Base-by-base conservation (phyloP, 2,329 filamentous ascomycete species). In the Dactylellina haptotyla region DNA sequence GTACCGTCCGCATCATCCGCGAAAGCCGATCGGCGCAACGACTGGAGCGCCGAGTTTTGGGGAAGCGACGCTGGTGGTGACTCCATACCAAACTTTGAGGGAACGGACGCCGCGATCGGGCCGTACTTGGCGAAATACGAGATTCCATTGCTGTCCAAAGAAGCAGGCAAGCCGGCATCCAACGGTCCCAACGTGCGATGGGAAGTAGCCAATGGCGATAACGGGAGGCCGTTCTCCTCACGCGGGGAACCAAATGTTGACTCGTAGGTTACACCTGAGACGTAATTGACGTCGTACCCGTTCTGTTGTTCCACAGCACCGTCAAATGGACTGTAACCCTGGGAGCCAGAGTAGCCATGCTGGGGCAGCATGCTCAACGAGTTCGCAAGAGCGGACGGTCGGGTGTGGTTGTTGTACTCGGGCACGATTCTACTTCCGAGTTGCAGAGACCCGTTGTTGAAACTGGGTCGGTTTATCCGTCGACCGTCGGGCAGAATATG, bases 121-220 rank as follows among this genome's bases (percentile, higher is more conserved):
- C 91, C 95, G 80, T 93, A 93, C 71, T 92, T 88, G 16, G 94
- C 93, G 75, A 92, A 93, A 80, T 94, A 91, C 9, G 93, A 97
- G 59, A 97, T 91, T 54, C 93, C 94, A 79, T 97, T 95, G 78
- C 93, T 96, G 81, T 98, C 95, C 80, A 98, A 97, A 0, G 94
- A 98, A 6, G 93, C 92, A 0, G 95, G 95, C 6, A 98, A 86
- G 14, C 92, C 93, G 1, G 93, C 95, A 82, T 98, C 94, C 75
- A 97, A 86, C 12, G 96, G 91, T n/a, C 91, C 95, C n/a, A 97
- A 54, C 14, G 77, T 78, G 25, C 77, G 73, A 20, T 77, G 89
- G 59, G 87, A 87, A 77, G 84, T 85, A 57, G 87, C 87, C 54
- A 86, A 86, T 0, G 93, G 92, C 12, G 93, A 96, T 58, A 95